Evolutionary conservation across 106 monocot species (phyloP), one percentile per base, ranked within the genome.

Genomic region (Allium fistulosum): DNA sequence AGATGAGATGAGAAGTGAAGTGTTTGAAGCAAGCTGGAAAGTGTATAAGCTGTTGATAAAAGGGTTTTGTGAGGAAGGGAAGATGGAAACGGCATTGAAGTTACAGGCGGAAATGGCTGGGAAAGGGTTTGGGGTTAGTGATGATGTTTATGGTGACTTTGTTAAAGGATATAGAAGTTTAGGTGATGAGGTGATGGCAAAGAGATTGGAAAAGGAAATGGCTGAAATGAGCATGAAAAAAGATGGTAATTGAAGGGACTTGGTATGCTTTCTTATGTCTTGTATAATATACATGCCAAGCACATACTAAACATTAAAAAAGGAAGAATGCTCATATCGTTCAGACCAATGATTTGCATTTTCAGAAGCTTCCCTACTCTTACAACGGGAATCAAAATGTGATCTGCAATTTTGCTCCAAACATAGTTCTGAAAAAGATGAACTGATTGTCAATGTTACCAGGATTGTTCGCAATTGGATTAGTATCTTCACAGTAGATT

Each of bases 41-140:
- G 79, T 76, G 63, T 93, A 83, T 50, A 65, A 70, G 71, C 14
- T 48, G 18, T 47, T 93, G 72, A 81, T 93, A 7, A 69, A 72
- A 66, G 88, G 85, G n/a, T 75, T 93, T 10, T 93, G 92, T 46
- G 58, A 62, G 9, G 61, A 59, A 26, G 88, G 88, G 59, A 69
- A 72, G 59, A 27, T 88, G 78, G 80, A 88, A 51, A 74, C 70
- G 66, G 92, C 85, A 17, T 0, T 62, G 65, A 80, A 76, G 78
- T 69, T 92, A 27, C 92, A 92, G 74, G 80, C 84, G 3, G 84
- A 92, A 79, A 92, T 92, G 92, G 85, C 82, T 1, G 87, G 85
- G 12, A 83, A 58, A 70, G 88, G 92, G 14, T 77, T 81, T 26
- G 74, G 46, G 0, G 72, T 76, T 1, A 73, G 74, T 51, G 13